Conservation (phyloP, 2,329 filamentous ascomycete species). For the Diaporthe amygdali region DNA sequence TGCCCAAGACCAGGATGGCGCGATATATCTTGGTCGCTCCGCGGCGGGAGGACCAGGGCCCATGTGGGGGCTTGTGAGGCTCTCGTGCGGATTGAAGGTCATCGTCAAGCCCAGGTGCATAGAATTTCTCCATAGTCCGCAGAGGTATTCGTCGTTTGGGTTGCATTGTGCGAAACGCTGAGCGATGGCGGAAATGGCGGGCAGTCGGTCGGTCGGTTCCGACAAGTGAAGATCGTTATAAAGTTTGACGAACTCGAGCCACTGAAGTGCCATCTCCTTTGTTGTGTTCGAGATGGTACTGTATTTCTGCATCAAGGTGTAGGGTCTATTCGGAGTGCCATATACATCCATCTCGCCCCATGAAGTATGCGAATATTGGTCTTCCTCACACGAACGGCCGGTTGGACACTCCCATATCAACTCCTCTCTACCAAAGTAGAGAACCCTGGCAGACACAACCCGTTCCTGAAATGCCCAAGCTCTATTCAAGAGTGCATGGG, state of each 20-base stretch:
- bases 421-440: neutral
- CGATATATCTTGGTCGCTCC: neutral
- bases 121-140: neutral
- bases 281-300: neutral
- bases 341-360: neutral
- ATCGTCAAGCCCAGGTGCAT: neutral
- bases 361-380: neutral
- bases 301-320: neutral
- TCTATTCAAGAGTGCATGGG: neutral
- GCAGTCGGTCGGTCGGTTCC: neutral
- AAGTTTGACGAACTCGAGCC: rapidly evolving
- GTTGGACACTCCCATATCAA: neutral
- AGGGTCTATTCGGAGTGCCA: neutral
- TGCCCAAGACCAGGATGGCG: neutral
- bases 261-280: neutral
- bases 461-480: neutral
- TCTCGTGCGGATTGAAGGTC: neutral
- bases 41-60: neutral
- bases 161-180: neutral
- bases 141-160: neutral
- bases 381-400: neutral
- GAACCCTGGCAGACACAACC: neutral
- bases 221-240: neutral
- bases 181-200: neutral
- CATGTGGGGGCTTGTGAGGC: neutral